Evolutionary conservation across 345 rosid genomes (phyloP), one percentile per base, ranked within the genome.

Genomic region (Sapria himalayana): DNA sequence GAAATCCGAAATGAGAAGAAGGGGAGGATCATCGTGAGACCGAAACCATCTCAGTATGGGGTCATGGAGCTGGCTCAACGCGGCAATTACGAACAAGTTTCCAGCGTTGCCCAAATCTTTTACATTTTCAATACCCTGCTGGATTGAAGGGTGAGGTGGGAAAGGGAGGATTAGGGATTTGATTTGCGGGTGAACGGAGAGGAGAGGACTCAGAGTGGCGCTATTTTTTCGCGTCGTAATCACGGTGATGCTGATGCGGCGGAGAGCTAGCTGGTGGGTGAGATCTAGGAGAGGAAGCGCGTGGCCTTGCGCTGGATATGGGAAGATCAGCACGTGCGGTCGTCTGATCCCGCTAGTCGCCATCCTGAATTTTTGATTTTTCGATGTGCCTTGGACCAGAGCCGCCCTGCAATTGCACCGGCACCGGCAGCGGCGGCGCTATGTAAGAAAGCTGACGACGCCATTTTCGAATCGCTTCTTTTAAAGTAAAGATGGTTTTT

Each of bases 221-320:
- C 63, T 71, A 72, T 66, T 69, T 41, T 58, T 58, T 12, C 79
- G 76, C 4, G 79, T 74, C 48, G 56, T 43, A 15, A 78, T 11
- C 44, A 78, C 40, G 50, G 79, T 66, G 60, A 74, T 46, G 35
- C 55, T 36, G 32, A 72, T 8, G 5, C 50, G 47, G 18, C 15
- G 56, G 37, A 57, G 67, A 9, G 42, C 29, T 23, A 78, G 70
- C 9, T 66, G 74, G 70, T 66, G 75, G 42, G 65, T 62, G 7
- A 76, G 55, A 57, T 73, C 73, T 1, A 71, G 57, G 5, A 71
- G 71, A 2, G 86, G 45, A 6, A 73, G 71, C 29, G 41, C 37
- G 60, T 78, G 91, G 51, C 92, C 92, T 50, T 76, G 79, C 0
- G 86, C 93, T 22, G 93, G 82, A 54, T 53, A 66, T 0, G 85